Percentiles rank a stretch among this genome's conserved stretches.
phyloP scores from a whole-genome alignment of 305 asterid genomes.

The Salvia sclarea region DNA sequence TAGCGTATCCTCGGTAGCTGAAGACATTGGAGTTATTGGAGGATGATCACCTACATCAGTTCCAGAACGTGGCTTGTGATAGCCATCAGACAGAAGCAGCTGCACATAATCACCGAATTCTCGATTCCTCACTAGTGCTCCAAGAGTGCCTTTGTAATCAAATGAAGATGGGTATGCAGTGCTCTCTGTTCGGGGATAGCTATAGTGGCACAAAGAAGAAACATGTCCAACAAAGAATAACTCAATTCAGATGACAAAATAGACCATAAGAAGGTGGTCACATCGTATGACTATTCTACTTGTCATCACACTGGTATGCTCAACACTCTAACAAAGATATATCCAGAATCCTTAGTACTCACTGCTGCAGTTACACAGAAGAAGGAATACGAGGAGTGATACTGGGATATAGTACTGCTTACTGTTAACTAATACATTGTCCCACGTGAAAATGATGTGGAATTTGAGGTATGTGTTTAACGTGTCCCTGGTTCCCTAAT shows the following conservation, averaged over 20 bases:
- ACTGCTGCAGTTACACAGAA: background rate
- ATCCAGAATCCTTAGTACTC: slow-evolving; percentile 4
- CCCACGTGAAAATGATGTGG: background rate
- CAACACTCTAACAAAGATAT: background rate
- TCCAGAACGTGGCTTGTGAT: slow-evolving; percentile 70
- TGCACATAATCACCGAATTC: slow-evolving; percentile 67
- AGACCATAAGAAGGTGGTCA: slow-evolving; percentile 2
- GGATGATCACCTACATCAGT: slow-evolving; percentile 93
- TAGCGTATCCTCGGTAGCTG: slow-evolving; percentile 74
- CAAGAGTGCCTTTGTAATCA: slow-evolving; percentile 81
- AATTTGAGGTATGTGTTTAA: background rate
- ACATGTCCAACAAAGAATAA: slow-evolving; percentile 18
- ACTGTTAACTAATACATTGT: background rate
- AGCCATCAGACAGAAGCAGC: slow-evolving; percentile 59
- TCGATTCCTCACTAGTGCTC: slow-evolving; percentile 53
- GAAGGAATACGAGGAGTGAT: background rate
- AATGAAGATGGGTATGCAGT: slow-evolving; percentile 89
- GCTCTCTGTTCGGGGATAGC: slow-evolving; percentile 96
- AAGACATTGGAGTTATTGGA: slow-evolving; percentile 86
- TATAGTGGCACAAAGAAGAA: slow-evolving; percentile 37
- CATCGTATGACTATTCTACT: slow-evolving; percentile 21
- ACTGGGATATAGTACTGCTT: background rate
- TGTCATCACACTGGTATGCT: slow-evolving; percentile 8
- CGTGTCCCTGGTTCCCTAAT: background rate
- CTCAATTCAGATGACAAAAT: slow-evolving; percentile 12